Percentiles rank a stretch among this genome's conserved stretches.
Evolutionary conservation across 2,329 filamentous ascomycete genomes (phyloP).

Genomic region (Graphilbum fragrans): DNA sequence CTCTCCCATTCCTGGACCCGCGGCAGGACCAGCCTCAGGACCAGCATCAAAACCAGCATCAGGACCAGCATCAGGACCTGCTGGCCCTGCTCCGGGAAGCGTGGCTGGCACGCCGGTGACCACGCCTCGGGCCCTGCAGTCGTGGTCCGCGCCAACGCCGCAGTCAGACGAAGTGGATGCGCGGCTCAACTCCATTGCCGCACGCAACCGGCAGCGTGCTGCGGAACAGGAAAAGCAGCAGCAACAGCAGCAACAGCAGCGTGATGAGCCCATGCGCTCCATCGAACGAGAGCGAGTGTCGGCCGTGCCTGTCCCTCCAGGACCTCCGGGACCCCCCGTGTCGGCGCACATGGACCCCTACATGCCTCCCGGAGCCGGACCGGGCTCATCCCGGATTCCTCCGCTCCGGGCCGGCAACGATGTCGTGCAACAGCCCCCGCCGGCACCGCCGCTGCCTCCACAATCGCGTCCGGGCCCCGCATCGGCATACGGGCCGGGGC

Average conservation of each 20-base stretch:
- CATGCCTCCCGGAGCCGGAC: too few relatives aligned
- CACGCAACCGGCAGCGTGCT: constrained; percentile 15
- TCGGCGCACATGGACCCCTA: too few relatives aligned
- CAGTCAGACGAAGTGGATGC: constrained; percentile 9
- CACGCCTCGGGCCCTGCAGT: neutral
- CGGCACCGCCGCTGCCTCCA: neutral
- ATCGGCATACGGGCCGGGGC: constrained; percentile 17
- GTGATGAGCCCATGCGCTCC: neutral
- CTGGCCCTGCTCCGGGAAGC: neutral
- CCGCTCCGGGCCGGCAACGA: too few relatives aligned
- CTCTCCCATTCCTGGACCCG: too few relatives aligned
- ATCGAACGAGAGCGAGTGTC: too few relatives aligned
- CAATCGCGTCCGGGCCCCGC: neutral
- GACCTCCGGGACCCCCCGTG: neutral
- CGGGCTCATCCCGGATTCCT: too few relatives aligned
- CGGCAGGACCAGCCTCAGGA: neutral
- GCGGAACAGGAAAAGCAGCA: constrained; percentile 14
- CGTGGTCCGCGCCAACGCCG: neutral
- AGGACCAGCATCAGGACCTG: constrained; percentile 2
- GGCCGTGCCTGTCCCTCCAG: too few relatives aligned
- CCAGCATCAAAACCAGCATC: neutral
- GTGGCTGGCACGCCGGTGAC: too few relatives aligned
- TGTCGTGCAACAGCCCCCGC: neutral
- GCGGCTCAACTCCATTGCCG: constrained; percentile 21
- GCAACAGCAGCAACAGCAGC: constrained; percentile 1